These are phyloP conservation scores for Plasmopara muralis DNA, from an alignment of 352 stramenopile species.

Conservation along the genomic window DNA sequence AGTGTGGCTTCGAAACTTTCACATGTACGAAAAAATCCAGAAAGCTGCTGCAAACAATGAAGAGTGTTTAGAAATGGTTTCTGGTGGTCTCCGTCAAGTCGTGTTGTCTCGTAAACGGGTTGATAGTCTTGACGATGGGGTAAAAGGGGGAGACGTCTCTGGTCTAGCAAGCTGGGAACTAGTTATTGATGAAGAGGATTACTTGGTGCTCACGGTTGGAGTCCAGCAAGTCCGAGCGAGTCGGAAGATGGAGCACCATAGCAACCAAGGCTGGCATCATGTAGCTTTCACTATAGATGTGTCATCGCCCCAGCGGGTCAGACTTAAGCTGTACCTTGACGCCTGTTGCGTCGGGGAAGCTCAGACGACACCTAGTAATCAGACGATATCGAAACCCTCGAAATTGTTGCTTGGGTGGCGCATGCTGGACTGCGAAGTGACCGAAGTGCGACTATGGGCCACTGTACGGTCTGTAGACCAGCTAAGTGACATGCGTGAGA, in stretches of 20 bases:
- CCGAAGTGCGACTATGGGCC: conserved; percentile 75
- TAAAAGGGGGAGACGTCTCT: conserved; percentile 16
- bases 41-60: conserved; percentile 24
- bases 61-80: conserved; percentile 7
- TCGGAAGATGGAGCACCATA: conserved; percentile 25
- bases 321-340: conserved; percentile 56
- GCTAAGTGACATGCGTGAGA: conserved; percentile 80
- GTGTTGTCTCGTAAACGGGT: conserved; percentile 17
- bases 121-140: conserved; percentile 17
- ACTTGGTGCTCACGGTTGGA: conserved; percentile 42
- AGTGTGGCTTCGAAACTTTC: conserved; percentile 63
- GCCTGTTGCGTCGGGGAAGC: conserved; percentile 45
- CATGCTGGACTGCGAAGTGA: conserved; percentile 58
- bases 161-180: conserved; percentile 40
- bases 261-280: conserved; percentile 48
- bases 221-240: conserved; percentile 38
- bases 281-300: conserved; percentile 67
- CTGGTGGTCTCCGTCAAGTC: conserved; percentile 13
- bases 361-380: conserved; percentile 32
- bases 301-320: conserved; percentile 35
- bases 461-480: conserved; percentile 63
- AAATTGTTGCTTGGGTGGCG: conserved; percentile 40
- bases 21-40: conserved; percentile 23
- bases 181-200: conserved; percentile 33
- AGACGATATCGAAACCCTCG: conserved; percentile 35